Evolutionary conservation across 257 asterid species (phyloP).

Genomic region (Leonotis leonurus): DNA sequence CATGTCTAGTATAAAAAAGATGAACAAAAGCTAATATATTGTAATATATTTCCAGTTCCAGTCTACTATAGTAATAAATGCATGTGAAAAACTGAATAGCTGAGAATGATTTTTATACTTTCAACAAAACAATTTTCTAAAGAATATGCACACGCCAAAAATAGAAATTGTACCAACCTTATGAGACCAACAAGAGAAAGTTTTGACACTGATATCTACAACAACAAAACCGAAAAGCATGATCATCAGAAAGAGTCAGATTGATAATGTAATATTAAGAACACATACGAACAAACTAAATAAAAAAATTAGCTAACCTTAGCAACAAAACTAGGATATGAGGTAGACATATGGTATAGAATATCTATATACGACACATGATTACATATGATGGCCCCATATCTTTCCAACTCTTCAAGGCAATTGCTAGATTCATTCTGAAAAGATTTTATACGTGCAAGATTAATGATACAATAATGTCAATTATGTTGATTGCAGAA

Average conservation of each 20-base stretch:
- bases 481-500: too few species aligned
- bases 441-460: conserved; percentile 22
- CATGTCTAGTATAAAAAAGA: too few species aligned
- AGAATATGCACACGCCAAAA: neutral
- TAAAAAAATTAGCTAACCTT: conserved; percentile 52
- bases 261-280: neutral
- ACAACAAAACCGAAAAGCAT: conserved; percentile 26
- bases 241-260: conserved; percentile 23
- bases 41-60: neutral
- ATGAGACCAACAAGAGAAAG: conserved; percentile 97
- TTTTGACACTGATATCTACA: conserved; percentile 95
- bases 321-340: conserved; percentile 95
- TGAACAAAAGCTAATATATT: too few species aligned
- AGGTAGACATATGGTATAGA: conserved; percentile 78
- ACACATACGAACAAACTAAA: neutral
- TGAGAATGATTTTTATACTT: neutral
- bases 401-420: conserved; percentile 46
- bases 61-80: neutral
- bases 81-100: neutral
- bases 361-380: conserved; percentile 90
- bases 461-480: conserved; percentile 7
- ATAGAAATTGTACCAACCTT: conserved; percentile 53
- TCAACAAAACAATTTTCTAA: neutral
- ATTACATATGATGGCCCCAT: conserved; percentile 81
- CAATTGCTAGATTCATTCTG: conserved; percentile 40